Evolutionary conservation across 495 filamentous ascomycete species (phyloP).

Genomic region (Aspergillus funiculosus): DNA sequence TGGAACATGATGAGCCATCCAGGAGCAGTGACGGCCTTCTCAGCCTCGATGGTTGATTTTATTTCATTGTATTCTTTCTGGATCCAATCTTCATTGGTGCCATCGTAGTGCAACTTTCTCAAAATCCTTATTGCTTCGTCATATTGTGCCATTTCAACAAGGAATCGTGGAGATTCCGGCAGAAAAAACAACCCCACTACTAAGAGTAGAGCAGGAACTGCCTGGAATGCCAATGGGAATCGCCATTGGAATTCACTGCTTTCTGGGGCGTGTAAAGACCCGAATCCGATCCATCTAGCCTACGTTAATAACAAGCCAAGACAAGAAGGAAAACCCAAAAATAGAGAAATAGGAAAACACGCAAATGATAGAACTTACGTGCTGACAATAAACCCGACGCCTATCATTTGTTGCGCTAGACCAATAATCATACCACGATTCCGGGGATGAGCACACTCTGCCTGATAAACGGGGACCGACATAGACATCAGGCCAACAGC

Average conservation of each 20-base stretch:
- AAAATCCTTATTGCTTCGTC: constrained; percentile 45
- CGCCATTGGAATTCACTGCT: constrained; percentile 49
- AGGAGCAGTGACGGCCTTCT: constrained; percentile 37
- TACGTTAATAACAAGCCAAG: not conserved
- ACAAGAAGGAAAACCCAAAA: not conserved
- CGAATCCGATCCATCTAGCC: constrained; percentile 53
- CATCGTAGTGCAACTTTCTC: constrained; percentile 45
- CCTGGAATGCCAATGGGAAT: constrained; percentile 51
- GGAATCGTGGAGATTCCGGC: constrained; percentile 51
- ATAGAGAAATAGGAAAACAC: too few relatives aligned
- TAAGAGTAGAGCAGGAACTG: constrained; percentile 41
- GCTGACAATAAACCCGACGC: constrained; percentile 50
- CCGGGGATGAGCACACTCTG: constrained; percentile 47
- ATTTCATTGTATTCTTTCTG: constrained; percentile 45
- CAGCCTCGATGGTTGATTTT: constrained; percentile 41
- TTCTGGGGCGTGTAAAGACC: constrained; percentile 38
- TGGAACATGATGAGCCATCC: constrained; percentile 50
- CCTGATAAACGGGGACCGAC: constrained; percentile 55
- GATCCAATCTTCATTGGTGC: constrained; percentile 46
- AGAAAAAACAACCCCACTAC: constrained; percentile 46
- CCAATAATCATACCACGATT: constrained; percentile 54
- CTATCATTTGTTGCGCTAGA: constrained; percentile 56
- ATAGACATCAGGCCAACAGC: constrained; percentile 55
- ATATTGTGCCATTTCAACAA: constrained; percentile 45
- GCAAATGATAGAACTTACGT: constrained; percentile 31